Base-by-base conservation (phyloP, 495 filamentous ascomycete species). In the Xylaria telfairii region DNA sequence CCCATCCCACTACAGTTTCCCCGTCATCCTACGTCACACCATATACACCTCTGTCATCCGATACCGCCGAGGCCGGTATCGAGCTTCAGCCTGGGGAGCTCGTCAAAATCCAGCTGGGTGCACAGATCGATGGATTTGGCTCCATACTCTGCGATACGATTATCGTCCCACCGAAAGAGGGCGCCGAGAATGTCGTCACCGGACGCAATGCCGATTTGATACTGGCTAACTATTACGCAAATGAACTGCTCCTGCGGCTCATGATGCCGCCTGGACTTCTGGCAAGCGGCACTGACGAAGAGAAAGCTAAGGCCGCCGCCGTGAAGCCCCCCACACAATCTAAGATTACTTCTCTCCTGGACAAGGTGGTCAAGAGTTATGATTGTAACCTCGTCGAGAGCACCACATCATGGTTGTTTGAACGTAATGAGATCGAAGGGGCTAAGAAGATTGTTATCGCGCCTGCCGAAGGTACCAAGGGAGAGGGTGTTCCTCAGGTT, bases 361-460 rank as follows among this genome's bases (percentile, higher is more conserved):
- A 98, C 83, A 98, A 96, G 87, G 88, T 99, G 26, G 93, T 91
- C 74, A 92, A 95, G 81, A 87, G 87, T 70, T 98, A 97, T 84
- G 94, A 92, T 71, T 95, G 92, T 87, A 97, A 91, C 73, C 82
- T 99, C 47, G 93, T 99, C 62, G 96, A 99, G 87, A 96, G 93
- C 85, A 99, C 96, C 56, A 99, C 96, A 56, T 94, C 92, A 78
- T 98, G 95, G 94, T 81, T 92, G 46, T 98, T 98, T 78, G 93
- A 93, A 73, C 92, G 92, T 77, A 97, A 98, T 81, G 96, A 98
- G 79, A 99, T 99, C 73, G 96, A 99, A 84, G 92, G 91, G 69
- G 92, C 92, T 85, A 99, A 99, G 90, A 98, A 97, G 89, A 96
- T 99, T 78, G 96, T 99, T 64, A 83, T 99, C 32, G 86, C 92